Evolutionary conservation across 371 early-diverging fungal species (phyloP).

Genomic region (Saksenaea oblongispora): DNA sequence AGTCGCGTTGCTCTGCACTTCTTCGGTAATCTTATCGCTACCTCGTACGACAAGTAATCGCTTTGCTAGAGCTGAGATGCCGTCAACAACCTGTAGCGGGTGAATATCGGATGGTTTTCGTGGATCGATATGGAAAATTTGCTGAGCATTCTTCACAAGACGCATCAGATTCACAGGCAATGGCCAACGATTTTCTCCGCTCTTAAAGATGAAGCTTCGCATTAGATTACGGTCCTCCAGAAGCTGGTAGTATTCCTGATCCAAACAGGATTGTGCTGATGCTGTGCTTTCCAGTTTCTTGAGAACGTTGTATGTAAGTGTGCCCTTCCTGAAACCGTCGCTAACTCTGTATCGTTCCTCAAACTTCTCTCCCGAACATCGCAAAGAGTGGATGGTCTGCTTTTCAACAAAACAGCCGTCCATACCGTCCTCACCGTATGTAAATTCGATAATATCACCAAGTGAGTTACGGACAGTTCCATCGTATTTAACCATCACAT

Average conservation of each 20-base stretch:
- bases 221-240: slow-evolving; percentile 72
- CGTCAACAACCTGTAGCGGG: slow-evolving; percentile 81
- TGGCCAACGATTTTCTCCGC: slow-evolving; percentile 80
- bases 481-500: slow-evolving; percentile 98
- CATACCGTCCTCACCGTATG: slow-evolving; percentile 99
- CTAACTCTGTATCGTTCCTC: slow-evolving; percentile 82
- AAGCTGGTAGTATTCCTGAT: slow-evolving; percentile 83
- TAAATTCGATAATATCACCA: slow-evolving; percentile 94
- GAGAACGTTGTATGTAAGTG: slow-evolving; percentile 66
- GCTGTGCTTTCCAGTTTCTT: slow-evolving; percentile 71
- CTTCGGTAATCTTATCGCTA: slow-evolving; percentile 77
- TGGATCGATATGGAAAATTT: slow-evolving; percentile 84
- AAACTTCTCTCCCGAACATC: slow-evolving; percentile 70
- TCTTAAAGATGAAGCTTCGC: slow-evolving; percentile 79
- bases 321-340: slow-evolving; percentile 62
- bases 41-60: slow-evolving; percentile 86
- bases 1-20: slow-evolving; percentile 93
- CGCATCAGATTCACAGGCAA: slow-evolving; percentile 91
- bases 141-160: slow-evolving; percentile 90
- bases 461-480: slow-evolving; percentile 96
- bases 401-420: slow-evolving; percentile 93
- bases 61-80: slow-evolving; percentile 72
- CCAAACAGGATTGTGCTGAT: slow-evolving; percentile 71
- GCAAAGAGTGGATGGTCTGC: slow-evolving; percentile 76
- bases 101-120: slow-evolving; percentile 84